These are phyloP conservation scores for Alliaria petiolata DNA, from an alignment of 345 rosid genomes.

Conservation along the genomic window DNA sequence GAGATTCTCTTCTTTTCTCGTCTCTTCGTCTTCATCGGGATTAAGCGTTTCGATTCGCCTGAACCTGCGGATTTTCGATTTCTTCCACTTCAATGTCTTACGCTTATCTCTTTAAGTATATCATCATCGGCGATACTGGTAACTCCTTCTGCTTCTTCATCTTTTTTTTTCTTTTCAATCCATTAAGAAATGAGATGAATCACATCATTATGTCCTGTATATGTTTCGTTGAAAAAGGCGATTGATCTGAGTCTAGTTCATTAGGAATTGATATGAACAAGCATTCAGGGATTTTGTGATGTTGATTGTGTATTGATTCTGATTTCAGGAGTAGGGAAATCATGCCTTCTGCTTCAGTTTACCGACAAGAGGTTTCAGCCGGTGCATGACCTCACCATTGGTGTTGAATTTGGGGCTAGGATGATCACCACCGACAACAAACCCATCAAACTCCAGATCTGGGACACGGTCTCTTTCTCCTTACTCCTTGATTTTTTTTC, in stretches of 20 bases:
- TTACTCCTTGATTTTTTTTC: neutral
- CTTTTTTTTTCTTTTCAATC: neutral
- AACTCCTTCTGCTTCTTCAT: neutral
- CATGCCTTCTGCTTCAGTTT: constrained; percentile 94
- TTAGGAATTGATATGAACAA: neutral
- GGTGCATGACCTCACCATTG: constrained; percentile 92
- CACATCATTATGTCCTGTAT: neutral
- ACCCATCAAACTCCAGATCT: constrained; percentile 94
- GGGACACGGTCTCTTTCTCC: constrained; percentile 75
- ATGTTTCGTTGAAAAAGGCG: neutral
- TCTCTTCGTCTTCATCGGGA: constrained; percentile 9
- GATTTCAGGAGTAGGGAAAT: constrained; percentile 84
- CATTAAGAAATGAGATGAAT: neutral
- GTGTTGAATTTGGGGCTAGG: constrained; percentile 93
- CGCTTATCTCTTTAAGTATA: constrained; percentile 95
- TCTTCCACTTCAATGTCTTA: constrained; percentile 45
- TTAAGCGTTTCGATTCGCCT: neutral
- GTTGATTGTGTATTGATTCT: neutral
- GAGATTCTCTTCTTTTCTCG: neutral
- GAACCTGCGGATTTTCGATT: neutral
- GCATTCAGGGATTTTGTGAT: neutral
- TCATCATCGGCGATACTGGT: constrained; percentile 99
- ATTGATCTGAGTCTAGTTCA: neutral
- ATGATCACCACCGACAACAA: constrained; percentile 94
- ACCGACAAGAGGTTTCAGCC: constrained; percentile 98